Evolutionary conservation across 305 asterid species (phyloP).

Genomic region (Coffea humblotiana): DNA sequence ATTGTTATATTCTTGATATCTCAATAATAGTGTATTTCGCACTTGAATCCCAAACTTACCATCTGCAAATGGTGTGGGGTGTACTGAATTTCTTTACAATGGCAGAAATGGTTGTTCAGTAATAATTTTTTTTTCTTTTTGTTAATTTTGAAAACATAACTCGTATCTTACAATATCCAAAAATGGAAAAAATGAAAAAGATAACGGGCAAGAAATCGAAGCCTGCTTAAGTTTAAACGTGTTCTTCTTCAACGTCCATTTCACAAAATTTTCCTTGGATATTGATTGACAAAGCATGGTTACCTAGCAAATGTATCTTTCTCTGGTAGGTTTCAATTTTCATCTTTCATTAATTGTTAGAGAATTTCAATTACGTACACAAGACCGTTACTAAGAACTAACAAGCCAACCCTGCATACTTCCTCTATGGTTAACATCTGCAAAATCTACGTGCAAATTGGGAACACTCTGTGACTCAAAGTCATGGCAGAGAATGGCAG

Average conservation of each 20-base stretch:
- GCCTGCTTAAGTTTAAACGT: neutral
- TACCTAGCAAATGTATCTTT: neutral
- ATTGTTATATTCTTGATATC: too few relatives aligned
- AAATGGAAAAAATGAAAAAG: too few relatives aligned
- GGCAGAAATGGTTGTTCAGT: too few relatives aligned
- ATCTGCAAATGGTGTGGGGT: too few relatives aligned
- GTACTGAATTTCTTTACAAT: too few relatives aligned
- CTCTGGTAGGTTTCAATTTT: neutral
- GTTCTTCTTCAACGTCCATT: conserved; percentile 1
- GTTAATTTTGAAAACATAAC: too few relatives aligned
- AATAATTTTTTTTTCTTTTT: too few relatives aligned
- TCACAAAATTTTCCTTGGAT: neutral
- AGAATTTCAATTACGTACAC: neutral
- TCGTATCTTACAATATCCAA: too few relatives aligned
- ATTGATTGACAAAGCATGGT: neutral
- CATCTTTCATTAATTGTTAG: neutral
- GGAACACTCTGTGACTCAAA: neutral
- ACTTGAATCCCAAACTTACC: too few relatives aligned
- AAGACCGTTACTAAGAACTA: neutral
- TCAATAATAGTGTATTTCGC: too few relatives aligned
- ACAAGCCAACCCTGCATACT: conserved; percentile 6
- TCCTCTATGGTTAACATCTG: neutral
- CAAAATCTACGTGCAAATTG: neutral
- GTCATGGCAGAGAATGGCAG: neutral
- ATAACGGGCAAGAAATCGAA: too few relatives aligned